Evolutionary conservation across 1,139 yeast species (phyloP).

Genomic region (Kurtzmaniella quercitrusa): DNA sequence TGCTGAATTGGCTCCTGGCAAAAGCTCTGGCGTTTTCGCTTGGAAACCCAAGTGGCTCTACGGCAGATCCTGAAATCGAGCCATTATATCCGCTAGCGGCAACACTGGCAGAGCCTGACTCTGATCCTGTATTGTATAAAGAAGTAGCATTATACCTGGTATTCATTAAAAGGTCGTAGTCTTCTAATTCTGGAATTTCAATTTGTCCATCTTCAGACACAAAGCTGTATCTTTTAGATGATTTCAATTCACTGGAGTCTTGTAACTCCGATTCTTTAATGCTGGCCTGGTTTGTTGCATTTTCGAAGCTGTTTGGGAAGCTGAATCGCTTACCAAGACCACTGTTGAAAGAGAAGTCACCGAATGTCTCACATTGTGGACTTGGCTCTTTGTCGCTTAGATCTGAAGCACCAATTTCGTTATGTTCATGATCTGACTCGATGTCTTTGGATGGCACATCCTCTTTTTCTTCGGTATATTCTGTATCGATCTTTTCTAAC

Average conservation of each 20-base stretch:
- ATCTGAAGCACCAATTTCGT: too few species aligned
- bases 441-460: too few species aligned
- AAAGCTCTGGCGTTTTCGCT: conserved; percentile 28
- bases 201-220: conserved; percentile 34
- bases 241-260: background rate
- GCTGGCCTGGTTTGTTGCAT: conserved; percentile 30
- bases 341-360: conserved; percentile 18
- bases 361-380: background rate
- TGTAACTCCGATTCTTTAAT: conserved; percentile 13
- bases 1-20: conserved; percentile 23
- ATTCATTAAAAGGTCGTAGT: background rate
- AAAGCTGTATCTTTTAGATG: conserved; percentile 21
- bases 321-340: conserved; percentile 35
- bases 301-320: conserved; percentile 34
- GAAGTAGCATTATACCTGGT: background rate
- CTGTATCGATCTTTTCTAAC: too few species aligned
- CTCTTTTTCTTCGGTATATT: too few species aligned
- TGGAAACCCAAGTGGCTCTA: conserved; percentile 36
- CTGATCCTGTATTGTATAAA: background rate
- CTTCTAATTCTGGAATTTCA: conserved; percentile 35
- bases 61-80: conserved; percentile 6
- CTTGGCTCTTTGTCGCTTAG: too few species aligned
- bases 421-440: too few species aligned
- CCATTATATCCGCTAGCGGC: background rate
- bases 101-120: background rate